These are phyloP conservation scores for Aspergillus brasiliensis DNA, from an alignment of 2,329 filamentous ascomycete genomes.

Conservation along the genomic window DNA sequence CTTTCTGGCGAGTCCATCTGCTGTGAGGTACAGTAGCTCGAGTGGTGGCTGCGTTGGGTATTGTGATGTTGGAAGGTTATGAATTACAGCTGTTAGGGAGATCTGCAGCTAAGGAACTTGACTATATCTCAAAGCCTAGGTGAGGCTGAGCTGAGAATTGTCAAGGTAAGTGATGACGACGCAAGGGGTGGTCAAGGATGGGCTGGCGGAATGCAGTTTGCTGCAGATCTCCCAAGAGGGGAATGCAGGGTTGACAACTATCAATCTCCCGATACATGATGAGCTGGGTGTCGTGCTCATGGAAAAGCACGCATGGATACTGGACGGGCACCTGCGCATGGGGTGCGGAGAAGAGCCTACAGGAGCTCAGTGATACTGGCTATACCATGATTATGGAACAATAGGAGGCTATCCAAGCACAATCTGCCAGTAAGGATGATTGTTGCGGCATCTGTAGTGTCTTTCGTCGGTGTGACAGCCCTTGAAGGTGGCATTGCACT, in stretches of 20 bases:
- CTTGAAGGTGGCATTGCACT: no score
- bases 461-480: constrained; percentile 3
- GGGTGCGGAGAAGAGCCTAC: not conserved
- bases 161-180: not conserved
- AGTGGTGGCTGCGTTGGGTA: no score
- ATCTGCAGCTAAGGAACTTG: not conserved
- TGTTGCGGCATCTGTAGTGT: no score
- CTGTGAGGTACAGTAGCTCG: not conserved
- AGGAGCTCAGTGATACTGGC: no score
- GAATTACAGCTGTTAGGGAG: no score
- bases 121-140: not conserved
- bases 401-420: no score
- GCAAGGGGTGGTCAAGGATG: not conserved
- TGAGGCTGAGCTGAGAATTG: no score
- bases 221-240: not conserved
- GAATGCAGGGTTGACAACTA: not conserved
- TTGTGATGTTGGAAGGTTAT: no score
- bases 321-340: not conserved
- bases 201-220: not conserved
- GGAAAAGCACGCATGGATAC: not conserved
- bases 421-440: no score
- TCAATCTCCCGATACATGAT: not conserved
- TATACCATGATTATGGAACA: no score
- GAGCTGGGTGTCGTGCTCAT: not conserved
- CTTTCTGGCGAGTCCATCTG: not conserved